These are phyloP conservation scores for Euryodendron excelsum DNA, from an alignment of 148 eudicot genomes.

Conservation along the genomic window DNA sequence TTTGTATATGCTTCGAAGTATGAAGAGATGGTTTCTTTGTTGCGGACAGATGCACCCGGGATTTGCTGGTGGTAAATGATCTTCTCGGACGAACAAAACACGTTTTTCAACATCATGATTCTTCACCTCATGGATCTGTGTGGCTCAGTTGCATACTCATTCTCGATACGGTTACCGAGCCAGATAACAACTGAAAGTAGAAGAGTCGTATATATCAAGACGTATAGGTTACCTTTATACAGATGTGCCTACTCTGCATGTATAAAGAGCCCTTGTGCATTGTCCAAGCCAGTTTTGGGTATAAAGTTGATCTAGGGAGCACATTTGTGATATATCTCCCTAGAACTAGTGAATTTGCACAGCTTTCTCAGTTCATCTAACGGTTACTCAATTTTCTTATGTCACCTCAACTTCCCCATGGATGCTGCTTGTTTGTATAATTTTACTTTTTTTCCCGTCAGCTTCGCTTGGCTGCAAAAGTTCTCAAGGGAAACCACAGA, in stretches of 20 bases:
- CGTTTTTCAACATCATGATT: not conserved
- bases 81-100: not conserved
- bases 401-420: not conserved
- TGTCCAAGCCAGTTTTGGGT: constrained; percentile 3
- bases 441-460: not conserved
- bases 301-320: not conserved
- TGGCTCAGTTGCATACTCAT: constrained; percentile 1
- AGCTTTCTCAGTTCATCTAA: not conserved
- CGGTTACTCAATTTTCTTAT: not conserved
- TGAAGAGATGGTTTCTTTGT: constrained; percentile 60
- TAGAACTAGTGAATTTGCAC: not conserved
- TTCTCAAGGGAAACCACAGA: not conserved
- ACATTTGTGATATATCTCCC: not conserved
- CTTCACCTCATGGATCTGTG: not conserved
- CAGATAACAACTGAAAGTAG: not conserved
- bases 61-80: constrained; percentile 60
- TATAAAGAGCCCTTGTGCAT: not conserved
- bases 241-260: not conserved
- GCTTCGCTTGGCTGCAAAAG: not conserved
- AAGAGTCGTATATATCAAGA: not conserved
- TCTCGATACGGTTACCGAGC: not conserved
- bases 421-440: not conserved
- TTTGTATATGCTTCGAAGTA: constrained; percentile 84
- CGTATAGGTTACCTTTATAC: not conserved
- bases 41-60: constrained; percentile 76